Evolutionary conservation across 352 stramenopile genomes (phyloP).

Genomic region (Pythium vanterpoolii): DNA sequence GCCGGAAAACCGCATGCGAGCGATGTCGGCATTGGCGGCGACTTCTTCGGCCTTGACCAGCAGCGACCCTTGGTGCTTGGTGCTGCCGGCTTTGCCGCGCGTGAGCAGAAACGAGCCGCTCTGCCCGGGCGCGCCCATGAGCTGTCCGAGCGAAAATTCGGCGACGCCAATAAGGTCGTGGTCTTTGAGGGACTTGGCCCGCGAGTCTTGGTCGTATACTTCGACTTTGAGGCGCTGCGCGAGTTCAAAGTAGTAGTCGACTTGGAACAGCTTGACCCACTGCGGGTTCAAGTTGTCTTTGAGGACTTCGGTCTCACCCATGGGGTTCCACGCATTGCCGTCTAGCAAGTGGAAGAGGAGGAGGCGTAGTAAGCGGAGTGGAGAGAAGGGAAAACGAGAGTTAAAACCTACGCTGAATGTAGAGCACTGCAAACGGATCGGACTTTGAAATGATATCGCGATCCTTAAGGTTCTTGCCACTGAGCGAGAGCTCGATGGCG

Average conservation of each 20-base stretch:
- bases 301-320: conserved; percentile 78
- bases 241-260: conserved; percentile 86
- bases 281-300: conserved; percentile 72
- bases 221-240: conserved; percentile 83
- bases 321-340: conserved; percentile 53
- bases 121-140: conserved; percentile 74
- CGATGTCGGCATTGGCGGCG: conserved; percentile 46
- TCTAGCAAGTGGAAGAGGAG: conserved; percentile 23
- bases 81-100: conserved; percentile 30
- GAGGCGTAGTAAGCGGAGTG: background rate
- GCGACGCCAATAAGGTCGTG: conserved; percentile 74
- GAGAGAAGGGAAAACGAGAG: background rate
- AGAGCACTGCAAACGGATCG: conserved; percentile 81
- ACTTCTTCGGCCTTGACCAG: conserved; percentile 58
- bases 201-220: conserved; percentile 85
- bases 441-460: conserved; percentile 86
- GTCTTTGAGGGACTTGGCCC: conserved; percentile 49
- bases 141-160: conserved; percentile 73
- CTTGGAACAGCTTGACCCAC: conserved; percentile 76
- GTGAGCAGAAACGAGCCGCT: conserved; percentile 57
- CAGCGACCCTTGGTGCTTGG: conserved; percentile 46
- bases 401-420: conserved; percentile 30
- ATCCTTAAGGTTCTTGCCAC: conserved; percentile 77
- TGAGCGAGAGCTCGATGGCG: conserved; percentile 78
- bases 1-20: conserved; percentile 44